Conservation (phyloP, 768 basidiomycete species). For the Ramaria sp. region DNA sequence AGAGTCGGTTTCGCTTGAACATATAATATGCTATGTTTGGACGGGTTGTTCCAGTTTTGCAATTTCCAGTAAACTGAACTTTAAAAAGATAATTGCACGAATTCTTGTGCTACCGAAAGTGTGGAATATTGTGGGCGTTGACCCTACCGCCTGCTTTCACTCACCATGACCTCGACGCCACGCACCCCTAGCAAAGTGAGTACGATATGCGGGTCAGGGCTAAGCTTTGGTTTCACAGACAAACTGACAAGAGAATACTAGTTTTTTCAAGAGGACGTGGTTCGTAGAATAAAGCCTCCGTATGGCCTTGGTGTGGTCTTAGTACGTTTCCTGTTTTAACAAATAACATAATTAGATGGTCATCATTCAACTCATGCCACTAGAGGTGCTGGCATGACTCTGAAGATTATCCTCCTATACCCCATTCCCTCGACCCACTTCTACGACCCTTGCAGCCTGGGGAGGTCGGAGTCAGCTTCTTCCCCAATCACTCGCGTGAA, state of each 20-base stretch:
- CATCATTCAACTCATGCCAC: constrained; percentile 2
- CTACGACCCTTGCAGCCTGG: constrained; percentile 66
- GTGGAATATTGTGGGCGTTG: neutral
- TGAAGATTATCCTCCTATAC: constrained; percentile 48
- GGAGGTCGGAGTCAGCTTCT: constrained; percentile 75
- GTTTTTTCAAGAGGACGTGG: constrained; percentile 33
- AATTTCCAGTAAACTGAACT: too few species aligned
- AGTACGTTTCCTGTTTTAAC: constrained; percentile 30
- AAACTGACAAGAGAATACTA: constrained; percentile 10
- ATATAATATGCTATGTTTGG: too few species aligned
- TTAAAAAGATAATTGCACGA: too few species aligned
- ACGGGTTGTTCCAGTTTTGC: too few species aligned
- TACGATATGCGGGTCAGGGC: neutral
- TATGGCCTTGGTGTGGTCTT: constrained; percentile 50
- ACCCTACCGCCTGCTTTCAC: neutral
- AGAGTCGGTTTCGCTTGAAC: too few species aligned
- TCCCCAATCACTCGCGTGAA: constrained; percentile 43
- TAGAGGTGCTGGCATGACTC: constrained; percentile 87
- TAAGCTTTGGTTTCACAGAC: neutral
- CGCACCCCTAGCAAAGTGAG: constrained; percentile 1
- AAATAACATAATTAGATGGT: neutral
- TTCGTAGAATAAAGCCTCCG: constrained; percentile 25
- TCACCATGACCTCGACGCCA: constrained; percentile 1
- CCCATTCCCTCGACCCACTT: constrained; percentile 49
- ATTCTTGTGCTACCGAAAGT: too few species aligned